A percentile compares a stretch with the other conserved stretches of the same genome.
phyloP scores from a whole-genome alignment of 2,329 filamentous ascomycete genomes.

The Clarireedia hainanense region DNA sequence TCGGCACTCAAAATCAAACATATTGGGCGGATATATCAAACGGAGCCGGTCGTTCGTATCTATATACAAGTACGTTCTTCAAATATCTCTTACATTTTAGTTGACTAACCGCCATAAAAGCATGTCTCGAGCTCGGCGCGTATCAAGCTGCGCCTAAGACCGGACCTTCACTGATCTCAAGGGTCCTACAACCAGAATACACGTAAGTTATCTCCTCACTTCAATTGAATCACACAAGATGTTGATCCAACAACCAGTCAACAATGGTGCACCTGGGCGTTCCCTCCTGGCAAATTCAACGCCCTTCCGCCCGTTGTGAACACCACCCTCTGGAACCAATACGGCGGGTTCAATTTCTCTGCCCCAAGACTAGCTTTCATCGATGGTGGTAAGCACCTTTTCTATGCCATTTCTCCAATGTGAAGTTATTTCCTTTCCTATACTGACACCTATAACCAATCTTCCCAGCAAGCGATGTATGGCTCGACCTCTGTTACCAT shows the following conservation, averaged over 20 bases:
- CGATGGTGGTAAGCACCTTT: constrained; percentile 34
- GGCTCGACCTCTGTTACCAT: constrained; percentile 45
- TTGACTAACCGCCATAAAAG: constrained; percentile 7
- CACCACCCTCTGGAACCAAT: constrained; percentile 35
- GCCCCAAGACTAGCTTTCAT: constrained; percentile 43
- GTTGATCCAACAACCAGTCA: constrained; percentile 10
- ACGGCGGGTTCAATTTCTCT: constrained; percentile 39
- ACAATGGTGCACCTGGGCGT: constrained; percentile 48
- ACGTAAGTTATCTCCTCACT: constrained; percentile 32
- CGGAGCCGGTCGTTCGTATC: constrained; percentile 35
- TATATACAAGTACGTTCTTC: constrained; percentile 35
- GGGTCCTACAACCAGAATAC: constrained; percentile 39
- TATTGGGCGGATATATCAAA: constrained; percentile 39
- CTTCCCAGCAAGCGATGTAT: constrained; percentile 35
- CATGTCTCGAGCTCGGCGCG: constrained; percentile 40
- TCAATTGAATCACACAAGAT: background rate
- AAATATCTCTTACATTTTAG: background rate
- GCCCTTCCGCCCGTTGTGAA: constrained; percentile 37
- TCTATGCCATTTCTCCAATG: background rate
- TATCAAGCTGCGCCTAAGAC: constrained; percentile 40
- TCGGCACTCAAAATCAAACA: constrained; percentile 32
- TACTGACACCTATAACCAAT: background rate
- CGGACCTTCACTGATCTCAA: constrained; percentile 39
- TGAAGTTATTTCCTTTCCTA: background rate
- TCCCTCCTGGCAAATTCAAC: constrained; percentile 39